Base-by-base conservation (phyloP, 192 early-diverging fungal species). In the Coemansia sp. region DNA sequence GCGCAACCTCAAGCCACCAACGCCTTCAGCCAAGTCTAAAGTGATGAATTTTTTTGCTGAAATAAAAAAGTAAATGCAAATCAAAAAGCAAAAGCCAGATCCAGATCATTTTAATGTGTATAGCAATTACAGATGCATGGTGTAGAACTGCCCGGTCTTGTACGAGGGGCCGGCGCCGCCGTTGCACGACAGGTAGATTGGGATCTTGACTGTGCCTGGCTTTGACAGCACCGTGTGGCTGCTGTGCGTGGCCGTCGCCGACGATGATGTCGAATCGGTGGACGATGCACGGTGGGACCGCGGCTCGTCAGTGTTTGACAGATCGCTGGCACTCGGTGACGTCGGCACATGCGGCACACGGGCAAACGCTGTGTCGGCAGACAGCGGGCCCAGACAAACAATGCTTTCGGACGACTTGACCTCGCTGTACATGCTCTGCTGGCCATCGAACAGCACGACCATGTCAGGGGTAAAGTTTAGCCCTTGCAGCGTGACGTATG, bases 391-490 rank as follows among this genome's bases (percentile, higher is more conserved):
- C 8, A 75, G 38, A n/a, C 78, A 81, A 26, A 64, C 70, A n/a
- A 81, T 75, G 63, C 55, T 58, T 4, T 71, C 70, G 12, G 65
- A 23, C 46, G 78, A 81, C 66, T 68, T 74, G 58, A 75, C 58
- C 53, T 83, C 76, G 11, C 67, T 71, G 28, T 64, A 64, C 28
- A 72, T 37, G 54, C 73, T 76, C 38, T 48, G 58, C 53, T 63
- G 66, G 52, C 87, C 86, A 31, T 86, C 90, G 66, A 92, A 92
- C 81, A 84, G 82, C 20, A 92, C 86, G 3, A 81, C 84, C 66
- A 92, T 71, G 60, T 90, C 87, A 1, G 85, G 83, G 0, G 84
- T 67, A 58, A 89, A 89, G 44, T 88, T 88, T n/a, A 87, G 77
- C 5, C 90, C 90, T 51, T 86, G 82, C 28, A 92, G 66, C 26